A percentile compares a stretch with the other conserved stretches of the same genome.
phyloP scores from a whole-genome alignment of 2,329 filamentous ascomycete genomes.

The Orbilia javanica region DNA sequence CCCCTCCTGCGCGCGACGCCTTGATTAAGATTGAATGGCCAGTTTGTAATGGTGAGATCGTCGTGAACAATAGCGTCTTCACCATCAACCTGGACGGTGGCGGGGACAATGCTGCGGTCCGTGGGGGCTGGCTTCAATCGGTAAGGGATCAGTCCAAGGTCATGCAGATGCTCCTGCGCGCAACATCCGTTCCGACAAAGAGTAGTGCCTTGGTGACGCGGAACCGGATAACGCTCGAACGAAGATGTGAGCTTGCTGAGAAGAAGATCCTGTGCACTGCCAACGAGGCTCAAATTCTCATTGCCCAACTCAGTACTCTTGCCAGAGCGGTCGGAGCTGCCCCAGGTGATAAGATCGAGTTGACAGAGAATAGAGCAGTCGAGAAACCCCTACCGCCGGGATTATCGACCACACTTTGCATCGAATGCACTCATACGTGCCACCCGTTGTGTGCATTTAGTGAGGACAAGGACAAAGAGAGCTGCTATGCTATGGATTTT shows the following conservation, averaged over 20 bases:
- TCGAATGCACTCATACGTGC: not conserved
- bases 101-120: too few species aligned
- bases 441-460: not conserved
- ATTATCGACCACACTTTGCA: not conserved
- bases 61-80: not conserved
- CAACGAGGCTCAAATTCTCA: not conserved
- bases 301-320: not conserved
- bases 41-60: not conserved
- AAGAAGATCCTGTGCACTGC: not conserved
- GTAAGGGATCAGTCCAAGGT: not conserved
- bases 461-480: not conserved
- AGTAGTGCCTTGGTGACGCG: not conserved
- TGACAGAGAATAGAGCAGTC: not conserved
- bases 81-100: not conserved
- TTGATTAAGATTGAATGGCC: not conserved
- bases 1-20: not conserved
- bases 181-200: not conserved
- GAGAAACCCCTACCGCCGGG: not conserved
- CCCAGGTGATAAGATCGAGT: not conserved
- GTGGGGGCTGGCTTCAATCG: not conserved
- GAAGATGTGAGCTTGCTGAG: not conserved
- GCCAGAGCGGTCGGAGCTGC: not conserved
- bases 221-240: not conserved
- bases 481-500: not conserved
- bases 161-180: conserved; percentile 1